phyloP scores from a whole-genome alignment of 2,329 filamentous ascomycete genomes.

The Lachnum nothofagi region DNA sequence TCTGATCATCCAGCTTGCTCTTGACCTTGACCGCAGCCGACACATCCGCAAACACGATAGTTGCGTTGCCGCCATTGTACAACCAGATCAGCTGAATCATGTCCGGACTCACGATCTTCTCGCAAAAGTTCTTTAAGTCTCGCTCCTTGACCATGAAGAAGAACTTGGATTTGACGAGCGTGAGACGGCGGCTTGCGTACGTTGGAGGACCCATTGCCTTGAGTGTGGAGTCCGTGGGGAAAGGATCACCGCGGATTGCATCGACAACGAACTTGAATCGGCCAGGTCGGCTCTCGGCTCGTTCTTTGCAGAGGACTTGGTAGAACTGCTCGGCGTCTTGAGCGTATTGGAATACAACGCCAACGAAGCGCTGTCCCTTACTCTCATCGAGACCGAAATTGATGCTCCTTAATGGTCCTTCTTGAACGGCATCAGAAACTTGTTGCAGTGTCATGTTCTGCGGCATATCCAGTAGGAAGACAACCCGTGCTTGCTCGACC shows the following conservation, averaged over 20 bases:
- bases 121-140: constrained; percentile 21
- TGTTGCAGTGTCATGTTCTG: constrained; percentile 21
- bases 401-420: constrained; percentile 29
- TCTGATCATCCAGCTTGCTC: constrained; percentile 21
- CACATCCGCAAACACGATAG: constrained; percentile 30
- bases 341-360: constrained; percentile 29
- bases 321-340: constrained; percentile 23
- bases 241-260: constrained; percentile 21
- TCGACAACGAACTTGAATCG: constrained; percentile 28
- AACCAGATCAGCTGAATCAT: constrained; percentile 27
- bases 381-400: constrained; percentile 25
- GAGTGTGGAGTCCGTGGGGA: constrained; percentile 22
- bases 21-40: constrained; percentile 26
- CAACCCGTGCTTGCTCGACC: constrained; percentile 22
- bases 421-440: constrained; percentile 26
- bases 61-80: constrained; percentile 33
- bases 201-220: constrained; percentile 22
- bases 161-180: constrained; percentile 30
- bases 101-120: constrained; percentile 21
- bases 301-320: constrained; percentile 18
- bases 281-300: constrained; percentile 10
- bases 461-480: constrained; percentile 29
- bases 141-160: constrained; percentile 28
- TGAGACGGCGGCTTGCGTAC: constrained; percentile 28
- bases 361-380: constrained; percentile 18